Percentiles rank a stretch among this genome's conserved stretches.
Conservation (phyloP, 805 yeast genomes). For the Metschnikowia hibisci region DNA sequence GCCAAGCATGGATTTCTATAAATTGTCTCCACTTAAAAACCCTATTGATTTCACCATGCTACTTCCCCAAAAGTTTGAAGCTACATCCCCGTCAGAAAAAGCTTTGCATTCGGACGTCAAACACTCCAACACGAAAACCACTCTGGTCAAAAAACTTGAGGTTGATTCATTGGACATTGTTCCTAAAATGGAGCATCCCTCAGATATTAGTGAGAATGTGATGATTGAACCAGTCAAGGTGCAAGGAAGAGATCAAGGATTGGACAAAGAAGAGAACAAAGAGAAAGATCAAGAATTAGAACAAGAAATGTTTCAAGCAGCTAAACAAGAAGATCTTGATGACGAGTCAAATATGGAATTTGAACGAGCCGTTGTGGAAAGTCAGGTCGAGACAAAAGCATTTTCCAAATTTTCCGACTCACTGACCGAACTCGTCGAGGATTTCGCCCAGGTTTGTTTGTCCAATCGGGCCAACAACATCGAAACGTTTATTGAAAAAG, state of each 20-base stretch:
- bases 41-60: slow-evolving; percentile 34
- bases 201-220: background rate
- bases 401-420: slow-evolving; percentile 10
- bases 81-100: background rate
- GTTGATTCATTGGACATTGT: background rate
- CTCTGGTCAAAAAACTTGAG: background rate
- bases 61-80: slow-evolving; percentile 16
- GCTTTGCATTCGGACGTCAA: slow-evolving; percentile 1
- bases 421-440: slow-evolving; percentile 15
- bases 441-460: slow-evolving; percentile 18
- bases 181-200: background rate
- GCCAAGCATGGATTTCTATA: slow-evolving; percentile 15
- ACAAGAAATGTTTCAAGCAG: background rate
- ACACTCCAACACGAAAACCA: background rate
- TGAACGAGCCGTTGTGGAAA: no score
- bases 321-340: background rate
- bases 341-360: no score
- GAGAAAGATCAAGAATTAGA: background rate
- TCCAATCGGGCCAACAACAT: slow-evolving; percentile 21
- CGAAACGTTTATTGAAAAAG: slow-evolving; percentile 35
- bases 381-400: background rate
- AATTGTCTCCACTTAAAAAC: slow-evolving; percentile 29
- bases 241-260: background rate
- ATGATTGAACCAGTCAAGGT: background rate
- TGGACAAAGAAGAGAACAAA: background rate